Base-by-base conservation (phyloP, 495 filamentous ascomycete species). In the Xylaria bambusicola region DNA sequence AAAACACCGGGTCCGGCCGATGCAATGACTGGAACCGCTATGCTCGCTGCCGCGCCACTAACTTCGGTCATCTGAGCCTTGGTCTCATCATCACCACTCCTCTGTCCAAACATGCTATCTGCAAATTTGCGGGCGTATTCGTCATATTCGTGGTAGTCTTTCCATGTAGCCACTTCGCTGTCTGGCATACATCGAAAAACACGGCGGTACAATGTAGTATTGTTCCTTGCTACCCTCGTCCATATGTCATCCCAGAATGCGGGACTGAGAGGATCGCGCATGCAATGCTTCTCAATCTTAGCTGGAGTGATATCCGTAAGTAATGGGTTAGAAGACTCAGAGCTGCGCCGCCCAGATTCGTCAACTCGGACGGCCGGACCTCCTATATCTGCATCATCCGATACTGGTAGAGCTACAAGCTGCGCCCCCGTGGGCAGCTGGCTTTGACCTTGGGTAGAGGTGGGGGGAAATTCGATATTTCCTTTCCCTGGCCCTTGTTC, bases 181-280 rank as follows among this genome's bases (percentile, higher is more conserved):
- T 98, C 94, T 1, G 94, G 94, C 90, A 93, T 93, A 73, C 92
- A 96, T 46, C 95, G 86, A 78, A 98, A 98, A 12, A 98, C 95
- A 55, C 88, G 85, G 23, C 95, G 87, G 75, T 87, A 98, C 31
- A 98, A 82, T 60, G 90, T 89, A 5, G 94, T 97, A 70, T 98
- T 98, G 73, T 97, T 97, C 49, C 89, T 87, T 6, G 94, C 94
- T 42, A 92, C 85, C n/a, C 83, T 76, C 61, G 86, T 85, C 94
- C 94, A 98, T 1, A 88, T 86, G 62, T 96, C 91, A 44, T 92
- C 82, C 67, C 88, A 93, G 75, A 97, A 98, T 2, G 77, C 71
- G 57, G 93, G 84, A 61, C 87, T 87, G 26, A 98, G 77, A 0
- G 95, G 94, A 69, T 98, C 94, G 15, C 74, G 75, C 82, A 84